phyloP scores from a whole-genome alignment of 2,329 filamentous ascomycete genomes.

The Colletotrichum sp. region DNA sequence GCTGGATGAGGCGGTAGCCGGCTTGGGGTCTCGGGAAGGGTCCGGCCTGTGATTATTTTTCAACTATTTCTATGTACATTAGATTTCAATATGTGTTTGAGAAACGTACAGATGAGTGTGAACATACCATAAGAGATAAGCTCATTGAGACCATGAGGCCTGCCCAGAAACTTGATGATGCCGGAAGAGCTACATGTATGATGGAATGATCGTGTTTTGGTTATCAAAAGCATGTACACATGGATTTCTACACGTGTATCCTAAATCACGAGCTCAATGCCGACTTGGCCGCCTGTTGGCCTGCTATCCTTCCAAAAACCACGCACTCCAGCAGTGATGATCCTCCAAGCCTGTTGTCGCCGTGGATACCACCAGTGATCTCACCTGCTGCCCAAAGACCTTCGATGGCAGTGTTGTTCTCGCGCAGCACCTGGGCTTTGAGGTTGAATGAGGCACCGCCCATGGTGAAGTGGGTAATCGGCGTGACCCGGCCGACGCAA shows the following conservation, averaged over 20 bases:
- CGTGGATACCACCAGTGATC: constrained; percentile 68
- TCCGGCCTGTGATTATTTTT: not conserved
- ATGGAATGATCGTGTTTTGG: not conserved
- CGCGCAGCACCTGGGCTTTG: constrained; percentile 54
- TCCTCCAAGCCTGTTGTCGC: constrained; percentile 66
- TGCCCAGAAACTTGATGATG: not conserved
- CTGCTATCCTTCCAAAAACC: constrained; percentile 66
- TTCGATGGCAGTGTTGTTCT: constrained; percentile 43
- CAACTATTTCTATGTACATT: not conserved
- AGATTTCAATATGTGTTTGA: not conserved
- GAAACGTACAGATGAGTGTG: not conserved
- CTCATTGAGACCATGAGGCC: too few species aligned
- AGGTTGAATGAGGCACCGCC: constrained; percentile 65
- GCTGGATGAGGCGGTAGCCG: not conserved
- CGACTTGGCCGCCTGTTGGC: constrained; percentile 46
- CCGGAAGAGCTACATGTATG: not conserved
- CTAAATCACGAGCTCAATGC: not conserved
- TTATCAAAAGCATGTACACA: not conserved
- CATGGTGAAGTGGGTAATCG: constrained; percentile 72
- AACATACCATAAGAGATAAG: not conserved
- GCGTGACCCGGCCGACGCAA: constrained; percentile 65
- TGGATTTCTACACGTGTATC: not conserved
- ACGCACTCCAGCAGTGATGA: constrained; percentile 68
- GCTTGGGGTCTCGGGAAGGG: not conserved
- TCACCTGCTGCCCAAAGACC: constrained; percentile 70